Conservation (phyloP, 306 rosid genomes). For the Pachyrhizus erosus region DNA sequence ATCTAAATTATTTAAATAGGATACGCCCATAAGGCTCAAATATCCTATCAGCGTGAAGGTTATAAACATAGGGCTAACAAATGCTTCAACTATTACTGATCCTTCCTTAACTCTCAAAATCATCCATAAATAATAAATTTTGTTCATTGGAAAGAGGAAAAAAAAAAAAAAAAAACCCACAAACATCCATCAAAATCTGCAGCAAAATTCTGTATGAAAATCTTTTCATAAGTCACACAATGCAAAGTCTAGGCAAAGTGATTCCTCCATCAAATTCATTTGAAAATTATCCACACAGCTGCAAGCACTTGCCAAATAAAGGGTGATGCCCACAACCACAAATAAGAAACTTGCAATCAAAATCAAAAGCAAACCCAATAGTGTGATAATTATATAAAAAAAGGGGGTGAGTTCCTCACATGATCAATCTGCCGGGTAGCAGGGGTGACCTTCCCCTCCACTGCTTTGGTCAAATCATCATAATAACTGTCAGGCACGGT, state of each 20-base stretch:
- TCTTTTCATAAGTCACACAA: slow-evolving; percentile 13
- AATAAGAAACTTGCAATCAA: slow-evolving; percentile 1
- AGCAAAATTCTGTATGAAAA: slow-evolving; percentile 26
- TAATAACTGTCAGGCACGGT: slow-evolving; percentile 97
- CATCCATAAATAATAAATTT: slow-evolving; percentile 15
- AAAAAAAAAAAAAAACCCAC: not conserved
- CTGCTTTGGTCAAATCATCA: slow-evolving; percentile 82
- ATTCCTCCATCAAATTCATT: slow-evolving; percentile 30
- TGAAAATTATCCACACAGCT: slow-evolving; percentile 8
- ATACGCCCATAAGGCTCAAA: not conserved
- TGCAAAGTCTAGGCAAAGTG: not conserved
- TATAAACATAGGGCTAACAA: too few species aligned
- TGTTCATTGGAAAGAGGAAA: not conserved
- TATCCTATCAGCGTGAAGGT: slow-evolving; percentile 22
- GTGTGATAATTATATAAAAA: slow-evolving; percentile 15
- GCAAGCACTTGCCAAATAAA: slow-evolving; percentile 20
- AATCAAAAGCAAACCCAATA: slow-evolving; percentile 19
- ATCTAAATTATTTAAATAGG: slow-evolving; percentile 9
- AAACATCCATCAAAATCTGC: slow-evolving; percentile 33
- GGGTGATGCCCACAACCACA: not conserved
- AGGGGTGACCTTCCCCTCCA: slow-evolving; percentile 93
- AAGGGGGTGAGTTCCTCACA: slow-evolving; percentile 54
- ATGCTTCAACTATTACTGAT: slow-evolving; percentile 19
- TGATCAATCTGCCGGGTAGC: slow-evolving; percentile 99
- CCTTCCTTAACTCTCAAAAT: slow-evolving; percentile 22